A percentile compares a stretch with the other conserved stretches of the same genome.
Conservation (phyloP, 1,284 basidiomycete genomes). For the Peniophora sp. region DNA sequence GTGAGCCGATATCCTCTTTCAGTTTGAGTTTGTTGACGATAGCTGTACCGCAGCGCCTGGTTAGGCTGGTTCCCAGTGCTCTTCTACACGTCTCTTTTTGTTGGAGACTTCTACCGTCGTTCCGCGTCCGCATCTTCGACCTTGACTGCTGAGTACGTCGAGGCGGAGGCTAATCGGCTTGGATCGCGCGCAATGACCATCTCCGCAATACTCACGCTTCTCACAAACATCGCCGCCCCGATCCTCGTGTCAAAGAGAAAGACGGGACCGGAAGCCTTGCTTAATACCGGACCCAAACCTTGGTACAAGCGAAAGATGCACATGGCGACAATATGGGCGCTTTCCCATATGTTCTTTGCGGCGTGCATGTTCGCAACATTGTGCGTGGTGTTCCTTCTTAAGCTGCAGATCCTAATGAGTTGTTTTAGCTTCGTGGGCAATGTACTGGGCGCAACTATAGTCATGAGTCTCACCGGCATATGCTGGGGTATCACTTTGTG, state of each 20-base stretch:
- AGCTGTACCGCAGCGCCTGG: slow-evolving; percentile 47
- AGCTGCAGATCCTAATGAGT: slow-evolving; percentile 1
- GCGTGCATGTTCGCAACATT: slow-evolving; percentile 68
- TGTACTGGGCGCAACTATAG: slow-evolving; percentile 54
- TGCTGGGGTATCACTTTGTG: slow-evolving; percentile 77
- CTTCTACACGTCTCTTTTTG: slow-evolving; percentile 83
- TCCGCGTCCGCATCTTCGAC: slow-evolving; percentile 27
- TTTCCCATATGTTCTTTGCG: slow-evolving; percentile 64
- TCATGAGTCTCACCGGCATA: slow-evolving; percentile 65
- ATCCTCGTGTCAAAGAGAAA: slow-evolving; percentile 44
- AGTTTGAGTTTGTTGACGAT: slow-evolving; percentile 5
- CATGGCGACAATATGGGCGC: slow-evolving; percentile 66
- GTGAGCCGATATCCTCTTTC: slow-evolving; percentile 35
- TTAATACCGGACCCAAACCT: slow-evolving; percentile 5
- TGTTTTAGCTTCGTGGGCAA: slow-evolving; percentile 48
- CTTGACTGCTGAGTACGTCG: slow-evolving; percentile 21
- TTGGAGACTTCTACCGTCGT: slow-evolving; percentile 77
- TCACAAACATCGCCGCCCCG: slow-evolving; percentile 67
- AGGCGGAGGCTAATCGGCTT: slow-evolving; percentile 68
- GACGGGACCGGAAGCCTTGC: slow-evolving; percentile 3
- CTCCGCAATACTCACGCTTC: slow-evolving; percentile 65
- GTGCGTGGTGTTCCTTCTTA: slow-evolving; percentile 34
- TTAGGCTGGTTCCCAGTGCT: slow-evolving; percentile 86
- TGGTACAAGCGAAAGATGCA: slow-evolving; percentile 39
- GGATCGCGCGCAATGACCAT: slow-evolving; percentile 82